Base-by-base conservation (phyloP, 2,329 filamentous ascomycete genomes). In the Simplicillium aogashimaense region DNA sequence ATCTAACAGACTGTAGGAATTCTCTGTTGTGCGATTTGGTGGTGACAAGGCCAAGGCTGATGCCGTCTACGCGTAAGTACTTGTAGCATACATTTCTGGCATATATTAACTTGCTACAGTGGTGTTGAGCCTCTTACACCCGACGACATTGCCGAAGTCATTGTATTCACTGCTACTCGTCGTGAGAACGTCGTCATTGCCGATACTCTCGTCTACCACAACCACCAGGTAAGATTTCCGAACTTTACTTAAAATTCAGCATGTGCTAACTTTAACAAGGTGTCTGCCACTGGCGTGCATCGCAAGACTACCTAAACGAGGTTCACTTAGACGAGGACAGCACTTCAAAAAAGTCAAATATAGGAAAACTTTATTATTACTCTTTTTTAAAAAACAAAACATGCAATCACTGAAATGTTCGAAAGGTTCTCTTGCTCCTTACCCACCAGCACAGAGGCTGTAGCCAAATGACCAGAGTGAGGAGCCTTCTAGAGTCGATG, bases 151-250 rank as follows among this genome's bases (percentile, higher is more conserved):
- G 89, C 89, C 11, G 89, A 95, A 65, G 73, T 94, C 25, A 72
- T 95, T 29, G 88, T 95, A 7, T 95, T 95, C 56, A 73, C 83
- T 2, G 87, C 84, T 4, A 83, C 83, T 3, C 76, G 89, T 53
- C 77, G 83, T 50, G 86, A 95, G 65, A 95, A 95, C 57, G 86
- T 95, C 5, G 86, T 95, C 15, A 63, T 95, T 50, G 89, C 89
- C 15, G 89, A 95, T 63, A 83, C 86, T 6, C 64, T 95, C 45
- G 69, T 95, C 39, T 95, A 83, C 63, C 89, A 89, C 5, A 92
- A 82, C 53, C 88, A 95, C 57, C 89, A 95, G 75, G 20, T 25
- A 25, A 25, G 20, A 6, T 25, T 25, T 25, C 9, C 20, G 9
- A 5, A 25, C 20, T 6, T 25, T 5, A 25, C 20, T n/a, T n/a